Conservation (phyloP, 2,329 filamentous ascomycete genomes). For the Pestalotiopsis sp. region DNA sequence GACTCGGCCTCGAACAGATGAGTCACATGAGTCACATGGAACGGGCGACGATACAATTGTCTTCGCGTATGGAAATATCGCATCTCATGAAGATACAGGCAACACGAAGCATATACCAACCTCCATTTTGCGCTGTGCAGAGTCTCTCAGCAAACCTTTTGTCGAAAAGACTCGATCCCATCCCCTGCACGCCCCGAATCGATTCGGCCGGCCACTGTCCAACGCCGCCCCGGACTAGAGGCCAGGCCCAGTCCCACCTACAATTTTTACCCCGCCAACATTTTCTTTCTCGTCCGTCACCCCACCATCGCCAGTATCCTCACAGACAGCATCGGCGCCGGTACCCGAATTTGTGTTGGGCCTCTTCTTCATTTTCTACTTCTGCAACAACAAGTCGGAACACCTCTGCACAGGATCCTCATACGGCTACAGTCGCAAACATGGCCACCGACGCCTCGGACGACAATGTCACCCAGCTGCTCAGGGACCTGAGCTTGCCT, state of each 20-base stretch:
- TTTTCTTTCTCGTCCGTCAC: constrained; percentile 11
- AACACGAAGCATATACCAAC: neutral
- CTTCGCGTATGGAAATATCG: neutral
- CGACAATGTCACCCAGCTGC: constrained; percentile 24
- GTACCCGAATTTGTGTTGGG: neutral
- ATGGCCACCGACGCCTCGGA: constrained; percentile 25
- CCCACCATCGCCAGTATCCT: constrained; percentile 15
- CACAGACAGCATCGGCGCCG: neutral
- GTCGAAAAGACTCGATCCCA: neutral
- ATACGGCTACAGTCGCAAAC: constrained; percentile 1
- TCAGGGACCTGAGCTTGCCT: constrained; percentile 24
- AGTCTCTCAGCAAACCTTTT: neutral
- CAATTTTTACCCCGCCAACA: constrained; percentile 17
- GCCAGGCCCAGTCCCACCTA: constrained; percentile 4
- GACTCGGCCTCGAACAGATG: neutral
- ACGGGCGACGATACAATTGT: neutral
- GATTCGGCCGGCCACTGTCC: neutral
- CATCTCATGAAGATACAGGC: neutral
- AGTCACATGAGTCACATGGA: neutral
- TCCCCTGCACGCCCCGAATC: neutral
- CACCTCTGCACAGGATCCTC: neutral
- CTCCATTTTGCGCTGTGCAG: constrained; percentile 4
- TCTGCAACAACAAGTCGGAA: neutral
- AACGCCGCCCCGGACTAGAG: neutral
- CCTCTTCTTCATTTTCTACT: neutral